Conservation (phyloP, 2,329 filamentous ascomycete genomes). For the Camillea tinctor region DNA sequence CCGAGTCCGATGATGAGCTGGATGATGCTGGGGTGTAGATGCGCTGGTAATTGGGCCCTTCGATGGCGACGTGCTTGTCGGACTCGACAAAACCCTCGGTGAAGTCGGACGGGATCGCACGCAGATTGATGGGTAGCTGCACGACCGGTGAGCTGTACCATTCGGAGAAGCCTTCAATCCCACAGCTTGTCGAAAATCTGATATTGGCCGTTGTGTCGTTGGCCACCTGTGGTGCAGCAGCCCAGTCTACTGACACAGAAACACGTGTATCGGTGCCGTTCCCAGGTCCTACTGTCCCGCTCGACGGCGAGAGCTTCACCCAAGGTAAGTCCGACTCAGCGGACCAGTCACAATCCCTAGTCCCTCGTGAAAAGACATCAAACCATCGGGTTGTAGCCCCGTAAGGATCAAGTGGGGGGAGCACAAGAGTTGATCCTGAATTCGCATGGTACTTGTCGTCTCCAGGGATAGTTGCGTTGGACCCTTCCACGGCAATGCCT, state of each 20-base stretch:
- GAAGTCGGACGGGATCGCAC: slow-evolving; percentile 50
- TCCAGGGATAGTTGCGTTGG: slow-evolving; percentile 65
- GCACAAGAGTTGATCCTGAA: slow-evolving; percentile 50
- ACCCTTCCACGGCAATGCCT: slow-evolving; percentile 62
- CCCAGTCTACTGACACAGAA: slow-evolving; percentile 57
- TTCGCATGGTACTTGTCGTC: slow-evolving; percentile 63
- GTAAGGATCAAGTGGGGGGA: slow-evolving; percentile 59
- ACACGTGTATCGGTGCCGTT: slow-evolving; percentile 52
- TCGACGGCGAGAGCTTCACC: slow-evolving; percentile 49
- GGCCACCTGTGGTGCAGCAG: slow-evolving; percentile 32
- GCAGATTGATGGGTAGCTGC: slow-evolving; percentile 54
- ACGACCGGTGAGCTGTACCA: slow-evolving; percentile 43
- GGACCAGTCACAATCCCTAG: slow-evolving; percentile 50
- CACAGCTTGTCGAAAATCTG: slow-evolving; percentile 43
- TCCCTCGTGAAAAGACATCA: slow-evolving; percentile 62
- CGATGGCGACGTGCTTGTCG: slow-evolving; percentile 55
- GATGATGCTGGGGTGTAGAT: slow-evolving; percentile 29
- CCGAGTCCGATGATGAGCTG: slow-evolving; percentile 27
- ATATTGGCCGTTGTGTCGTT: slow-evolving; percentile 49
- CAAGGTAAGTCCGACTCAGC: slow-evolving; percentile 48
- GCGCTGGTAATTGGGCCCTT: slow-evolving; percentile 51
- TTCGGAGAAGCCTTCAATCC: slow-evolving; percentile 27
- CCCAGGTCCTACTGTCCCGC: slow-evolving; percentile 47
- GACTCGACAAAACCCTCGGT: slow-evolving; percentile 60
- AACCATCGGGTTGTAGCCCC: slow-evolving; percentile 57